Percentiles rank a stretch among this genome's conserved stretches.
Conservation (phyloP, 73 alveolate genomes). For the Tetrahymena malaccensis region DNA sequence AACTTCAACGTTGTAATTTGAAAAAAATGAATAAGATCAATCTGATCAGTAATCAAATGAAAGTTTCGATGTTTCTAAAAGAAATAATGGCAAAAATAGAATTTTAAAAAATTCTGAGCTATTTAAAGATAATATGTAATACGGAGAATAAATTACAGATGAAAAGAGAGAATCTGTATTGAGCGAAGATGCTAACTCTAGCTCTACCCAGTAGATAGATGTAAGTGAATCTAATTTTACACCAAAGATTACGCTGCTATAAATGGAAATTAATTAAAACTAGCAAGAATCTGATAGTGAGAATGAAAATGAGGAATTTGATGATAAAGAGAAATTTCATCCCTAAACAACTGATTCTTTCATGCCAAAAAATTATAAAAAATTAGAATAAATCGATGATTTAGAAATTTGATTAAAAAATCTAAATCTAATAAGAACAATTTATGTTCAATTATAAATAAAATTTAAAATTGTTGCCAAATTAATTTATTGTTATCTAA, state of each 20-base stretch:
- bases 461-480: not conserved
- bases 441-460: not conserved
- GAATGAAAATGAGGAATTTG: not conserved
- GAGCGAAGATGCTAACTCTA: not conserved
- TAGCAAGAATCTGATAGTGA: not conserved
- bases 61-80: not conserved
- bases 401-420: not conserved
- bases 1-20: not conserved
- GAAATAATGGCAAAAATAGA: not conserved
- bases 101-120: not conserved
- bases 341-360: not conserved
- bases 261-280: not conserved
- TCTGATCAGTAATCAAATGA: not conserved
- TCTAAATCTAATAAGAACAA: no score
- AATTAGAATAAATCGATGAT: not conserved
- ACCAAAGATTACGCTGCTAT: not conserved
- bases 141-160: not conserved
- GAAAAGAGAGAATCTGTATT: not conserved
- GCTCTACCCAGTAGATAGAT: not conserved
- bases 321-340: not conserved
- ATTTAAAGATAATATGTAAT: not conserved
- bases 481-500: not conserved
- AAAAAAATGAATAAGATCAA: not conserved
- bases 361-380: not conserved
- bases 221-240: not conserved